Evolutionary conservation across 805 yeast genomes (phyloP), one percentile per base, ranked within the genome.

Genomic region (Ogataea chonburiensis): DNA sequence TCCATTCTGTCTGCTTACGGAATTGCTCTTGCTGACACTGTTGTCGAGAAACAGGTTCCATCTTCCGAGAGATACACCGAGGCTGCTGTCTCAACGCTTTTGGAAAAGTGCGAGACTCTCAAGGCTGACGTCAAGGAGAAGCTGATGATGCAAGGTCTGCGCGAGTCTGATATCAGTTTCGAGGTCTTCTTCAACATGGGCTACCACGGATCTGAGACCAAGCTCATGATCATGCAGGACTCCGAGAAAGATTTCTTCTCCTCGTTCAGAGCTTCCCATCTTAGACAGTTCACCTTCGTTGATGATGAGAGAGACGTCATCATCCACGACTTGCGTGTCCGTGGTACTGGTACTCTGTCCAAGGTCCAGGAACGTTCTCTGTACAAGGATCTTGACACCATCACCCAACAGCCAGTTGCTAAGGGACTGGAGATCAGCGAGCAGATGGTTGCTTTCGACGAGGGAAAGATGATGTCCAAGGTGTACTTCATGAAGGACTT

Each of bases 201-300:
- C 49, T 86, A 81, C 55, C 75, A 73, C 40, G 95, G 95, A 7
- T 80, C 93, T 16, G 95, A 86, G 50, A 81, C 94, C 3, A 77
- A 81, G 29, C 58, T 86, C 45, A 79, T 85, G 80, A 71, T 82
- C 11, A 61, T 58, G 14, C 61, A 61, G 31, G 56, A 47, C 27
- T 24, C 35, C 10, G 57, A 49, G 5, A 36, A 27, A n/a, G 62
- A 64, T 18, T 73, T 70, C 46, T 49, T 56, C 11, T 47, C 56
- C 11, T 62, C 66, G 31, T 83, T 81, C 51, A 58, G 71, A 22
- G 62, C 61, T 10, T 60, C 64, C 29, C 88, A 82, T 49, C 63
- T 70, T 45, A 67, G 75, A 43, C 88, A 83, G 55, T 83, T 81
- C 57, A 86, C 86, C 0, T 82, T 82, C 59, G 61, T 71, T 5